Percentiles rank a stretch among this genome's conserved stretches.
These are phyloP conservation scores for Helotiales sp. DNA, from an alignment of 2,329 filamentous ascomycete species.

Conservation along the genomic window DNA sequence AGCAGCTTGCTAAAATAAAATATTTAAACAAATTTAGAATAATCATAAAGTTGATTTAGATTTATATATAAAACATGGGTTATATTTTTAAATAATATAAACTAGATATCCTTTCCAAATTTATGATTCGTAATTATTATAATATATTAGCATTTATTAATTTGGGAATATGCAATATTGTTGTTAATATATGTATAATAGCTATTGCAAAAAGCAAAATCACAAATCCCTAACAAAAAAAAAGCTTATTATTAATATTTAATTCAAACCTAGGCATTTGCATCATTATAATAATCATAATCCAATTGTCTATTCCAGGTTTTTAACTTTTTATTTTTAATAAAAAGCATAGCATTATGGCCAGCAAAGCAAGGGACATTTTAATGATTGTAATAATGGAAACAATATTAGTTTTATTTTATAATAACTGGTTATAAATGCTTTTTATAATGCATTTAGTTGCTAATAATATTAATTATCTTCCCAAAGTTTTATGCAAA, in stretches of 20 bases:
- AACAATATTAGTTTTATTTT: not conserved
- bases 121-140: not conserved
- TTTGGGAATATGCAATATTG: not conserved
- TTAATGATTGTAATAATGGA: not conserved
- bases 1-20: slow-evolving; percentile 29
- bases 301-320: not conserved
- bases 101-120: slow-evolving; percentile 1
- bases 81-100: not conserved
- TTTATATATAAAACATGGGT: not conserved
- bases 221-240: slow-evolving; percentile 5
- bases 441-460: slow-evolving; percentile 1
- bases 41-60: not conserved
- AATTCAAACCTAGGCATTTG: not conserved
- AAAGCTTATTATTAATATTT: not conserved
- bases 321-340: not conserved
- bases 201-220: not conserved
- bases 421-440: not conserved
- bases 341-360: not conserved
- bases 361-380: not conserved
- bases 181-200: not conserved
- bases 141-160: not conserved
- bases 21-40: slow-evolving; percentile 18
- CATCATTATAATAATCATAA: not conserved
- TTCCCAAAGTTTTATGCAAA: not conserved
- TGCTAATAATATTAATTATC: not conserved